Evolutionary conservation across 805 yeast genomes (phyloP).

Genomic region (Pichia gijzeniarum): DNA sequence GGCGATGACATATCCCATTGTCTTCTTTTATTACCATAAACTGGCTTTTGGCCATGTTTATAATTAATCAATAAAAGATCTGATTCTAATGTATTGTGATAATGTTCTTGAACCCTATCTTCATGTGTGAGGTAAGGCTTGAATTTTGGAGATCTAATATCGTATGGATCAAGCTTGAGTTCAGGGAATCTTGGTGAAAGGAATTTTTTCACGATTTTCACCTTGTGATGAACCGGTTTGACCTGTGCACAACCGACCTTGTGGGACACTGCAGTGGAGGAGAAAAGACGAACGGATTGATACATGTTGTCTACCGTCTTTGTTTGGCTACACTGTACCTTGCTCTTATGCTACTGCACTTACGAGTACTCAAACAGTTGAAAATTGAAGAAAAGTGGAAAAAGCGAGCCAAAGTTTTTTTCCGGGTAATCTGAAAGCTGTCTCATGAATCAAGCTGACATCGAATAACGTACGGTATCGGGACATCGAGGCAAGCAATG

Average conservation of each 20-base stretch:
- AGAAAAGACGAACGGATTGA: slow-evolving; percentile 23
- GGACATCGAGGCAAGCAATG: slow-evolving; percentile 12
- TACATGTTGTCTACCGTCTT: background rate
- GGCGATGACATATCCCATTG: slow-evolving; percentile 86
- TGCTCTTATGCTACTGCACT: no score
- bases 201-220: slow-evolving; percentile 64
- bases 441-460: no score
- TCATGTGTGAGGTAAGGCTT: slow-evolving; percentile 69
- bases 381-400: background rate
- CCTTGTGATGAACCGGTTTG: slow-evolving; percentile 87
- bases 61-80: slow-evolving; percentile 77
- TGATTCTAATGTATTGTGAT: slow-evolving; percentile 61
- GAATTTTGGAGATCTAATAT: slow-evolving; percentile 72
- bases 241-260: slow-evolving; percentile 65
- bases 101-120: slow-evolving; percentile 76
- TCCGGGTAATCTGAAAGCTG: slow-evolving; percentile 3
- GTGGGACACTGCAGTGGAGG: slow-evolving; percentile 30
- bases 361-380: background rate
- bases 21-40: slow-evolving; percentile 66
- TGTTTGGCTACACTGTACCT: background rate
- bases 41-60: slow-evolving; percentile 50
- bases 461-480: no score
- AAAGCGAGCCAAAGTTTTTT: background rate
- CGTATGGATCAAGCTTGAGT: slow-evolving; percentile 59
- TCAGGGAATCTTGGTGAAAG: slow-evolving; percentile 72